Base-by-base conservation (phyloP, 2,329 filamentous ascomycete species). In the Talaromyces pinophilus region DNA sequence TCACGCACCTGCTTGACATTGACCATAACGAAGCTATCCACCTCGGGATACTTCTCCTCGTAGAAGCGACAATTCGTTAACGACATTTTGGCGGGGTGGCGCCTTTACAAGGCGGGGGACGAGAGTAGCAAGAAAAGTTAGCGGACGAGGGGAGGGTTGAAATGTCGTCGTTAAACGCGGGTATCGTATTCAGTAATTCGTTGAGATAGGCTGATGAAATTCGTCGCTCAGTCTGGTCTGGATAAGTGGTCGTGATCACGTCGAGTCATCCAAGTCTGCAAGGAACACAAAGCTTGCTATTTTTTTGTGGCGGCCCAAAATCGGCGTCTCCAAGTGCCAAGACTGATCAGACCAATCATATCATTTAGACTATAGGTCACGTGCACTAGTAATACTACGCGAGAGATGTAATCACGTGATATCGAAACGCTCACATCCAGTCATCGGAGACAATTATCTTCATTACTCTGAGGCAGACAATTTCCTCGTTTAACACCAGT, bases 11-110 rank as follows among this genome's bases (percentile, higher is more conserved):
- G 93, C 88, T 97, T 96, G 76, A 98, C 95, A 82, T 98, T 99
- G 80, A 99, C 95, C 95, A 99, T 99, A 79, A 99, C 96, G 83
- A 97, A 98, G 86, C 92, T 96, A 83, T 99, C 95, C 79, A 99
- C 94, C 86, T 98, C 95, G 67, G 93, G 93, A 77, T 91, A 97
- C 83, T 96, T 96, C 84, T 97, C 92, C 86, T 97, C 93, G 81
- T 97, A 97, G 83, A 96, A 97, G 76, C 93, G 92, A 82, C 92
- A 96, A 84, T 96, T 96, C 79, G 92, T 95, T 85, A 96, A 88
- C 83, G 93, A 96, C 92, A 96, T 96, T 76, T 79, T 91, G 87
- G 85, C 84, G 84, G 82, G 76, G 77, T 76, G 76, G 75, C 75
- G 74, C 70, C 69, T 71, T 59, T 52, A 63, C 57, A 40, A 62